phyloP scores from a whole-genome alignment of 305 asterid genomes.

The Coffea humblotiana region DNA sequence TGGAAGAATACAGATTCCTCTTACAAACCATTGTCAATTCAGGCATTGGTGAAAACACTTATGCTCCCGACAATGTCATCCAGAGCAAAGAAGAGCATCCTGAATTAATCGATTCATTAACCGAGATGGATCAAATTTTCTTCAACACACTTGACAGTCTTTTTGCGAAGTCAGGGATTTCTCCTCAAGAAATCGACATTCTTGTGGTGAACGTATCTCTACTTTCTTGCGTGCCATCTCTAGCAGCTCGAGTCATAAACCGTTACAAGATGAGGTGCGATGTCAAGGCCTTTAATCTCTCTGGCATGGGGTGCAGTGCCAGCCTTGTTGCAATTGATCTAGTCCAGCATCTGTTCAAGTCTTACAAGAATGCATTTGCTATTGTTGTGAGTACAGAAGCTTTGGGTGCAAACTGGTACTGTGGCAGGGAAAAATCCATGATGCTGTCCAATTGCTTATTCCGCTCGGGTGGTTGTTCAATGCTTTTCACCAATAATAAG shows the following conservation, averaged over 20 bases:
- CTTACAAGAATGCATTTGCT: conserved; percentile 24
- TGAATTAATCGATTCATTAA: conserved; percentile 27
- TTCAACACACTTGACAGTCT: conserved; percentile 38
- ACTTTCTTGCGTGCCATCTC: conserved; percentile 42
- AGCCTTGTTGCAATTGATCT: conserved; percentile 51
- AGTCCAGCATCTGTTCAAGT: conserved; percentile 37
- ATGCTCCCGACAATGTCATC: conserved; percentile 42
- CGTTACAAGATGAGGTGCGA: conserved; percentile 45
- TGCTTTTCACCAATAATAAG: conserved; percentile 48
- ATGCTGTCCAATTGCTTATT: conserved; percentile 59
- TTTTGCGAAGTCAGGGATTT: conserved; percentile 38
- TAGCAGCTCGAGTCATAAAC: conserved; percentile 40
- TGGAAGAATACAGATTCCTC: conserved; percentile 50
- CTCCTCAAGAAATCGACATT: conserved; percentile 46
- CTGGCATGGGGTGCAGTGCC: conserved; percentile 74
- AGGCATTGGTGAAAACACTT: conserved; percentile 60
- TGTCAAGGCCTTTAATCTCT: conserved; percentile 45
- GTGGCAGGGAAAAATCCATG: conserved; percentile 56
- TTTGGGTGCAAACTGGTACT: conserved; percentile 52
- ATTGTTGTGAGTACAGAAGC: conserved; percentile 57
- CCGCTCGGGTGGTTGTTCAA: conserved; percentile 65
- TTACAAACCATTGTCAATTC: conserved; percentile 48
- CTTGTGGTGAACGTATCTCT: conserved; percentile 59
- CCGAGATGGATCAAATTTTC: conserved; percentile 46
- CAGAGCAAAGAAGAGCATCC: conserved; percentile 35